Base-by-base conservation (phyloP, 257 asterid species). In the Solanum arcanum region DNA sequence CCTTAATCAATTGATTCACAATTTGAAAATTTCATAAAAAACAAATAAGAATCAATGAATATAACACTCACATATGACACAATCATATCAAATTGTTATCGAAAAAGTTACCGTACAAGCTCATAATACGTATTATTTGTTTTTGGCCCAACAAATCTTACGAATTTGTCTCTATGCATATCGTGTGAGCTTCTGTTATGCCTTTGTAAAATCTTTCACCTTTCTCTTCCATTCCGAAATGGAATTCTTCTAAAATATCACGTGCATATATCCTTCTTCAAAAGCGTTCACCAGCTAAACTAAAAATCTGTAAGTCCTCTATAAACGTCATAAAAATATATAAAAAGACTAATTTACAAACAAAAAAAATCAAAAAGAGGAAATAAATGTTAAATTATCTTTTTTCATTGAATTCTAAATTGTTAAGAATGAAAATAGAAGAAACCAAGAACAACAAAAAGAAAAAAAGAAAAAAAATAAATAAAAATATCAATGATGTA, bases 331-430 rank as follows among this genome's bases (percentile, higher is more conserved):
- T 23, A 2, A 42, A 44, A 12, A 41, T 12, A 23, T 12, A 75
- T 41, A 8, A 44, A 44, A 77, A 52, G 14, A 44, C n/a, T 25
- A 70, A 70, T 15, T 62, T 62, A 62, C 84, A 87, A 87, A 83
- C 52, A 66, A 83, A 66, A 60, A 64, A 0, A 52, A 0, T 49
- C 7, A 29, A 84, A 68, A 84, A 87, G 86, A 88, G 86, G 62
- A 77, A 46, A 66, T 3, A 75, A 68, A 68, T 44, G 68, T 23
- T 31, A 37, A 77, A 37, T 80, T 87, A 85, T 87, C 89, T 84
- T 77, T 77, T 88, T 87, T 89, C 87, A 83, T 86, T 85, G 78
- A 80, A 80, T 81, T 31, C 25, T 29, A 80, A 46, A 47, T 16
- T 80, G 12, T 80, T 29, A 9, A 13, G 46, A 76, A 44, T n/a